Evolutionary conservation across 192 early-diverging fungal species (phyloP).

Genomic region (Gigaspora rosea): DNA sequence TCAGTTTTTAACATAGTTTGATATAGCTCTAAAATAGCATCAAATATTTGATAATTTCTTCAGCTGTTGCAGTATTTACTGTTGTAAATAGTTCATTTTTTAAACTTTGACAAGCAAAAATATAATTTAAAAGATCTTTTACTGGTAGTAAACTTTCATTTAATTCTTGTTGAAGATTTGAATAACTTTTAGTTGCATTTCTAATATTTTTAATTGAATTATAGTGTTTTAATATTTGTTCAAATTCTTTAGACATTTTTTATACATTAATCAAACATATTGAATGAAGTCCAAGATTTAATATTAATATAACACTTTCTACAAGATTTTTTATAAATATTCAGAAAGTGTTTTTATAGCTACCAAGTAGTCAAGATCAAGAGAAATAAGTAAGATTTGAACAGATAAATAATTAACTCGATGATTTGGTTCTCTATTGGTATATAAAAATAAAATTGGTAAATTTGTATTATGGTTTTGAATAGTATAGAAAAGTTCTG

Average conservation of each 20-base stretch:
- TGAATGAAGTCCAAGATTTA: not conserved
- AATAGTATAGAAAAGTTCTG: no score
- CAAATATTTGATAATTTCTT: not conserved
- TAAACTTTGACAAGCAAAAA: not conserved
- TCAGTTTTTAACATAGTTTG: not conserved
- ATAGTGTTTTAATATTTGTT: not conserved
- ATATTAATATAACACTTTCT: not conserved
- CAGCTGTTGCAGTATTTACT: not conserved
- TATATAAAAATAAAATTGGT: not conserved
- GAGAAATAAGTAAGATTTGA: not conserved
- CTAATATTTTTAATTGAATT: not conserved
- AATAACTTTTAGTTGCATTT: not conserved
- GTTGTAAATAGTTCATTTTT: not conserved
- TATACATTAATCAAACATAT: not conserved
- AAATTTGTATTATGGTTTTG: not conserved
- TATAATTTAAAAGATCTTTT: not conserved
- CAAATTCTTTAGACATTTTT: not conserved
- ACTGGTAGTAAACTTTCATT: not conserved
- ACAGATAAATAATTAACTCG: not conserved
- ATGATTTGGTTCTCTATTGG: not conserved
- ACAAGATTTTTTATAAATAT: not conserved
- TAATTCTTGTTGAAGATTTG: not conserved
- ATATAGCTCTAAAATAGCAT: not conserved
- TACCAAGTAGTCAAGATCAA: not conserved
- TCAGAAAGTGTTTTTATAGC: not conserved